Evolutionary conservation across 352 stramenopile genomes (phyloP), one percentile per base, ranked within the genome.

Genomic region (Pythium apleroticum): DNA sequence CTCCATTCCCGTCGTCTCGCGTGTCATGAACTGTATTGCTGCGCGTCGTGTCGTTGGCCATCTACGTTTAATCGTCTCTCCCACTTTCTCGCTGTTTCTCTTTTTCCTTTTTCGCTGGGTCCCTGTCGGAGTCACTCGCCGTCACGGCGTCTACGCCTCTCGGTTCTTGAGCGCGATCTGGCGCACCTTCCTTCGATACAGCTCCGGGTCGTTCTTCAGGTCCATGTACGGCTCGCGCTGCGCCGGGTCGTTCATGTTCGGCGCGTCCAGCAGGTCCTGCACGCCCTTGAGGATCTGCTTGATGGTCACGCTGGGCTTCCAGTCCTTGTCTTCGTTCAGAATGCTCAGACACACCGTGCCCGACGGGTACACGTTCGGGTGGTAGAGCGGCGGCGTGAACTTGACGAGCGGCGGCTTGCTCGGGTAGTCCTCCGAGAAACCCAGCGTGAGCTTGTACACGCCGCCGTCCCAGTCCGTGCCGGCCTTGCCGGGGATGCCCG

Each of bases 261-360:
- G 88, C 57, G 86, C 82, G 70, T 95, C 84, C 54, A 96, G 69
- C 59, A 96, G 72, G 71, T 96, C 88, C 60, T 98, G 92, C 68
- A 99, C 98, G 55, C 97, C 97, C 73, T 99, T 92, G 60, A 99
- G 83, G 71, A 99, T 98, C 81, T 99, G 97, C 69, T 98, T 97
- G 76, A 98, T 95, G n/a, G 93, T 98, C 57, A 98, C 93, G 24
- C 95, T 97, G 25, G 97, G 97, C 73, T 98, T 97, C 97, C 97
- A 99, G 72, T 97, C 96, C 74, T 99, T 96, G 81, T 99, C 97
- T 81, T 99, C 97, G 73, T 99, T 99, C 39, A 99, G 67, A 69
- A 99, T 99, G 68, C 88, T 98, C 25, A 99, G 77, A 77, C 97
- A 99, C 52, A 99, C 97, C 3, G 97, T 99, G 45, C 97, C 97